Conservation (phyloP, 352 stramenopile genomes). For the Pythium sp. region DNA sequence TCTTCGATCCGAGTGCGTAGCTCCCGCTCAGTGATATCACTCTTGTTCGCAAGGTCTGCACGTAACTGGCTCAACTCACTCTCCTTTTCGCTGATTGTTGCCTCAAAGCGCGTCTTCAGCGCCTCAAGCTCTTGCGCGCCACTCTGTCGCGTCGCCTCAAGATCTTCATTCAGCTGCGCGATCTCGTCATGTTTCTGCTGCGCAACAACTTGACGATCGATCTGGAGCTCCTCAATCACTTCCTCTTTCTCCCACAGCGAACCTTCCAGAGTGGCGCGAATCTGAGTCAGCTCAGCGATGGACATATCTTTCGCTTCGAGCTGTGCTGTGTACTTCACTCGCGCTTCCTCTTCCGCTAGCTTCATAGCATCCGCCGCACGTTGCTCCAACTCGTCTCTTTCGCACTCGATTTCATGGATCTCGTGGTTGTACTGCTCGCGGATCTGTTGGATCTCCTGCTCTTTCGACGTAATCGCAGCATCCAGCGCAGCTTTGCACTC, state of each 20-base stretch:
- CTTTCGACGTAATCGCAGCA: conserved; percentile 22
- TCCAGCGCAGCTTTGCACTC: conserved; percentile 33
- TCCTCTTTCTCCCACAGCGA: conserved; percentile 33
- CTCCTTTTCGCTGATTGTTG: conserved; percentile 25
- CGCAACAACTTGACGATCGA: conserved; percentile 21
- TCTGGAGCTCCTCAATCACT: conserved; percentile 33
- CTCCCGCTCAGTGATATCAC: conserved; percentile 17
- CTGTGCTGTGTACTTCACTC: conserved; percentile 27
- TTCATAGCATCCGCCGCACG: conserved; percentile 30
- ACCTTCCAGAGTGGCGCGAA: conserved; percentile 25
- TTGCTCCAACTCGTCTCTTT: conserved; percentile 35
- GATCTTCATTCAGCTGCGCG: conserved; percentile 16
- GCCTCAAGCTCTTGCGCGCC: conserved; percentile 17
- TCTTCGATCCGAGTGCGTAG: conserved; percentile 33
- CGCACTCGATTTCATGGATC: conserved; percentile 30
- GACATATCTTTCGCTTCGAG: conserved; percentile 34
- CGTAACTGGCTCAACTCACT: conserved; percentile 23
- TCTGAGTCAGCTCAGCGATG: conserved; percentile 16
- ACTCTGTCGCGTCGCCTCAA: conserved; percentile 10
- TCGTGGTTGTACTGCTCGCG: conserved; percentile 39
- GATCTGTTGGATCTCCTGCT: conserved; percentile 34
- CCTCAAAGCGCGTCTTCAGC: conserved; percentile 17
- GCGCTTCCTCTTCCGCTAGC: conserved; percentile 28
- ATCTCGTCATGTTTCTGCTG: conserved; percentile 34
- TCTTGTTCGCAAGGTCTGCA: conserved; percentile 21